These are phyloP conservation scores for Candida lessepsii DNA, from an alignment of 805 yeast species.

Conservation along the genomic window DNA sequence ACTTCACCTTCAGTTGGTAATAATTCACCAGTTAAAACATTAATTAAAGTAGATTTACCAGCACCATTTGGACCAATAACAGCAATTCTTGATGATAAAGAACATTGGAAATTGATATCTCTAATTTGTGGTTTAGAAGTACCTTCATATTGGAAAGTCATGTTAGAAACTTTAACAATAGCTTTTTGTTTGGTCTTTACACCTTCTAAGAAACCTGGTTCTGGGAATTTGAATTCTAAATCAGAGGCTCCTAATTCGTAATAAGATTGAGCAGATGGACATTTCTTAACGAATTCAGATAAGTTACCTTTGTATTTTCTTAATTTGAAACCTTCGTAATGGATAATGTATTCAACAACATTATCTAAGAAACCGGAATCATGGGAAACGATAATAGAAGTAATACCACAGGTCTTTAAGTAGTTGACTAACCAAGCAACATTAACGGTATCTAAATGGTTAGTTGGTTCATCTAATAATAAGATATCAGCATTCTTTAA, in stretches of 20 bases:
- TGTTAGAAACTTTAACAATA: slow-evolving; percentile 94
- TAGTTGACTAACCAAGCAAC: slow-evolving; percentile 99
- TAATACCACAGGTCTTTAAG: slow-evolving; percentile 97
- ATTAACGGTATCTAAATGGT: slow-evolving; percentile 99
- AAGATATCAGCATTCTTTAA: slow-evolving; percentile 97
- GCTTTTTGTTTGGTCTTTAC: slow-evolving; percentile 99
- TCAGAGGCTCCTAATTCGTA: slow-evolving; percentile 98
- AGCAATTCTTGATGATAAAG: slow-evolving; percentile 99
- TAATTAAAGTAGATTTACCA: slow-evolving; percentile 98
- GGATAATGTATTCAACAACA: slow-evolving; percentile 96
- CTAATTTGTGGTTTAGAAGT: slow-evolving; percentile 91
- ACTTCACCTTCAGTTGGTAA: slow-evolving; percentile 98
- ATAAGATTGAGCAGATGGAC: slow-evolving; percentile 98
- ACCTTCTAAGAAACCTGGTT: slow-evolving; percentile 99
- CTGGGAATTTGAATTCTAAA: slow-evolving; percentile 96
- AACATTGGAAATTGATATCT: slow-evolving; percentile 97
- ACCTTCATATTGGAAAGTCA: slow-evolving; percentile 99
- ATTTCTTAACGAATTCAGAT: slow-evolving; percentile 97
- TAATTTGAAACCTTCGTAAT: slow-evolving; percentile 99
- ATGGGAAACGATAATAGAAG: slow-evolving; percentile 98
- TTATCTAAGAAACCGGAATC: slow-evolving; percentile 99
- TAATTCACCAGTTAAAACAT: slow-evolving; percentile 99
- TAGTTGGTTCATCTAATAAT: slow-evolving; percentile 99
- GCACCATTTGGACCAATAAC: slow-evolving; percentile 99
- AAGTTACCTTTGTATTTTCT: slow-evolving; percentile 99